phyloP scores from a whole-genome alignment of 2,329 filamentous ascomycete genomes.

The Aspergillus felis region DNA sequence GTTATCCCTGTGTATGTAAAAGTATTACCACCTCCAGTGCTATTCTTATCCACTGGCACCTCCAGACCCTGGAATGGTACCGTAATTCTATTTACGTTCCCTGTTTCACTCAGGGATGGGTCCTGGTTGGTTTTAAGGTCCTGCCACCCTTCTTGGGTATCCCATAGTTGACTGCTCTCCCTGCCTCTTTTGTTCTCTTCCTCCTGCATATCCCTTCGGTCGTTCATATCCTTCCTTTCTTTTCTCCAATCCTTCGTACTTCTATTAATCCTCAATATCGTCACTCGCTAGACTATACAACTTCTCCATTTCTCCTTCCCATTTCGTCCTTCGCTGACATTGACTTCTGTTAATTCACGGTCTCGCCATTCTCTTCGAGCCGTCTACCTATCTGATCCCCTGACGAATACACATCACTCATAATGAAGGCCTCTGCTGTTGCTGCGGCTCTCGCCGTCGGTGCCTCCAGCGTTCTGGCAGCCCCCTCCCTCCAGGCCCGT shows the following conservation, averaged over 20 bases:
- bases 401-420: conserved; percentile 18
- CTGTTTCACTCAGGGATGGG: background rate
- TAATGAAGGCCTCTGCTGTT: conserved; percentile 53
- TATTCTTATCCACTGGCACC: background rate
- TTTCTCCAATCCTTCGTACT: conserved; percentile 18
- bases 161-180: background rate
- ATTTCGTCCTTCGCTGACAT: conserved; percentile 10
- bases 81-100: background rate
- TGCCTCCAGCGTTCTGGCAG: conserved; percentile 45
- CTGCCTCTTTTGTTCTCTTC: background rate
- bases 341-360: background rate
- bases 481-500: conserved; percentile 38
- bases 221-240: conserved; percentile 8
- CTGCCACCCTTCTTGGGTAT: background rate
- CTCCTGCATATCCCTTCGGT: background rate
- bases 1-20: background rate
- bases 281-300: conserved; percentile 16
- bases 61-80: background rate
- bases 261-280: conserved; percentile 21
- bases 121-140: background rate
- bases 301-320: conserved; percentile 16
- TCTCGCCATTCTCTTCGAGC: conserved; percentile 1
- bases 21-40: background rate
- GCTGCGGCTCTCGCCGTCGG: conserved; percentile 46
- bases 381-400: conserved; percentile 1